These are phyloP conservation scores for Talaromyces adpressus DNA, from an alignment of 495 filamentous ascomycete genomes.

Conservation along the genomic window DNA sequence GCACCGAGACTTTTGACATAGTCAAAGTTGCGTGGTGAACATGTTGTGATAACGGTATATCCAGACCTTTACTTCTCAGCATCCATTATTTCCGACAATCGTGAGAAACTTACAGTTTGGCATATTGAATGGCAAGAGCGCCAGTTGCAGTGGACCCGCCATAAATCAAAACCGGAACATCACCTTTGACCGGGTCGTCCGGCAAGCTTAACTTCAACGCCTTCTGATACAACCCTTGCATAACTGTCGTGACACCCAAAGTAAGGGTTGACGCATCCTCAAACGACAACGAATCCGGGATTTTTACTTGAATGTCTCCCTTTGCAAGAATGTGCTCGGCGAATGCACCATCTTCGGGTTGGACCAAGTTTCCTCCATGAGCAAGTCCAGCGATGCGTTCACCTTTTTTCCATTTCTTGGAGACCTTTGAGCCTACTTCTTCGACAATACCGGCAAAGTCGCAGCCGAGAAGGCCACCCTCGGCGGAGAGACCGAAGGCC, in stretches of 20 bases:
- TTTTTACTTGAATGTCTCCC: conserved; percentile 21
- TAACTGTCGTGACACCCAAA: conserved; percentile 8
- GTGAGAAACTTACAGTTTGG: conserved; percentile 19
- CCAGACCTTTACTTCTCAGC: background rate
- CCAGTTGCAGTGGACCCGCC: conserved; percentile 25
- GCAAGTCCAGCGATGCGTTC: conserved; percentile 6
- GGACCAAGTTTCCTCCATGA: conserved; percentile 7
- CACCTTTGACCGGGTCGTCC: conserved; percentile 10
- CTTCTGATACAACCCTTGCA: conserved; percentile 4
- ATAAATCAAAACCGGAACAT: conserved; percentile 22
- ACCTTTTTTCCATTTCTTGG: background rate
- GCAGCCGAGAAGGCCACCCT: conserved; percentile 19
- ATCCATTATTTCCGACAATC: background rate
- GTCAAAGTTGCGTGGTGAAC: conserved; percentile 49
- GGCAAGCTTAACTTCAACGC: conserved; percentile 6
- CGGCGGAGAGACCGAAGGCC: conserved; percentile 4
- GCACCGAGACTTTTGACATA: conserved; percentile 46
- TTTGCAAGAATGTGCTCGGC: conserved; percentile 25
- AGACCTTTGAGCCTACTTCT: conserved; percentile 13
- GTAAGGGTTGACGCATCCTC: conserved; percentile 25
- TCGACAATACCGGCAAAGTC: conserved; percentile 40
- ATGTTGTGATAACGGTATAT: conserved; percentile 38
- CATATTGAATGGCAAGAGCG: conserved; percentile 22
- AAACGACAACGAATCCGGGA: conserved; percentile 21
- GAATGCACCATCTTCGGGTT: conserved; percentile 28